Conservation (phyloP, 2,329 filamentous ascomycete genomes). For the Xylariaceae sp. region DNA sequence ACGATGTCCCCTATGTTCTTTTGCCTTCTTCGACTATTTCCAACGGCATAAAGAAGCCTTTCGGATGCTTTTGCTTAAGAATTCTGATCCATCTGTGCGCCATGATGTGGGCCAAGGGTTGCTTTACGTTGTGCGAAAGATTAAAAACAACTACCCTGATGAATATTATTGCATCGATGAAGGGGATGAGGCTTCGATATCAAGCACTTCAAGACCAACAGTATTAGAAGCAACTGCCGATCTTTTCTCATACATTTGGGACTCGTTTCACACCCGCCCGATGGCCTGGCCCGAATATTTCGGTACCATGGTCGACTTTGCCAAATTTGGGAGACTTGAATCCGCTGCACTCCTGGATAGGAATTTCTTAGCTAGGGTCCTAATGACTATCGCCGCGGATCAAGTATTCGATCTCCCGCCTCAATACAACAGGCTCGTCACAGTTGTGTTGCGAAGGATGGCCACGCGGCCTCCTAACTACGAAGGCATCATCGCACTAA, state of each 20-base stretch:
- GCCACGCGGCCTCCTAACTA: conserved; percentile 51
- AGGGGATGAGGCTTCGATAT: conserved; percentile 23
- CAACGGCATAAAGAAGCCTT: conserved; percentile 51
- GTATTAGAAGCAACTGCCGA: conserved; percentile 40
- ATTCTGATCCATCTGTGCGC: conserved; percentile 54
- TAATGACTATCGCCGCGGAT: conserved; percentile 61
- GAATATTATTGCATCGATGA: conserved; percentile 40
- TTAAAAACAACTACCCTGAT: conserved; percentile 47
- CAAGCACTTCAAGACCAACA: conserved; percentile 26
- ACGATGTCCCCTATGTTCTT: conserved; percentile 52
- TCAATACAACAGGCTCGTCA: conserved; percentile 55
- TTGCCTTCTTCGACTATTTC: conserved; percentile 60
- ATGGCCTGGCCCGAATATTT: conserved; percentile 77
- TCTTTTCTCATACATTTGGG: conserved; percentile 56
- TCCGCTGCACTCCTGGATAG: conserved; percentile 55
- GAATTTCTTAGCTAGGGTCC: conserved; percentile 55
- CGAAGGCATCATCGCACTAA: conserved; percentile 48
- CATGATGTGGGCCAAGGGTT: conserved; percentile 49
- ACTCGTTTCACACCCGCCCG: conserved; percentile 55
- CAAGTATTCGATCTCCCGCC: conserved; percentile 45
- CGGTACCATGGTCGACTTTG: conserved; percentile 63
- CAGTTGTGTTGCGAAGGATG: conserved; percentile 47
- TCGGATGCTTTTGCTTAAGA: conserved; percentile 61
- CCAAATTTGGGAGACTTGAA: conserved; percentile 56
- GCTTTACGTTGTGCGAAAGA: conserved; percentile 46